Evolutionary conservation across 371 early-diverging fungal species (phyloP).

Genomic region (Saksenaea vasiformis): DNA sequence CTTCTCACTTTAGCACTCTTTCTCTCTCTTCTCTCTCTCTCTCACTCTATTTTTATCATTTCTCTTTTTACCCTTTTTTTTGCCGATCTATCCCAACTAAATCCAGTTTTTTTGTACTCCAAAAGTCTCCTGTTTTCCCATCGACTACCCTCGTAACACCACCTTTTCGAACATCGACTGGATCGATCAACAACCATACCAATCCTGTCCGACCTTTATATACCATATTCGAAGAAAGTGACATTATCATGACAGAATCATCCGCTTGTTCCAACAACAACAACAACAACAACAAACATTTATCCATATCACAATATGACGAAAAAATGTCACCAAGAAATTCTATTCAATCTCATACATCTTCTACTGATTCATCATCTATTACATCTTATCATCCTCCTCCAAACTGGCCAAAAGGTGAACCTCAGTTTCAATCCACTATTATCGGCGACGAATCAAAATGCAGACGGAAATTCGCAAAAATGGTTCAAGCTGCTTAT

Average conservation of each 20-base stretch:
- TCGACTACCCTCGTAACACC: neutral
- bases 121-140: neutral
- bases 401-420: constrained; percentile 18
- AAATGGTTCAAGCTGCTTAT: constrained; percentile 37
- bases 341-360: neutral
- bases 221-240: constrained; percentile 47
- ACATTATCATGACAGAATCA: constrained; percentile 30
- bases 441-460: constrained; percentile 33
- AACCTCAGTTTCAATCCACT: constrained; percentile 20
- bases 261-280: constrained; percentile 9
- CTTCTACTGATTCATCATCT: constrained; percentile 13
- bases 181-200: constrained; percentile 20
- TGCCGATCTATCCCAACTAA: neutral
- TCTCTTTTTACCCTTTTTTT: neutral
- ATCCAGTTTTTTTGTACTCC: neutral
- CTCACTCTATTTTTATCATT: neutral
- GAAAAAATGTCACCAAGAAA: neutral
- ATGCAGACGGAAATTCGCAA: constrained; percentile 37
- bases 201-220: constrained; percentile 21
- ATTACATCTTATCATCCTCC: constrained; percentile 18
- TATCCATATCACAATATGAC: constrained; percentile 1
- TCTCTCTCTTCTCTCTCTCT: neutral
- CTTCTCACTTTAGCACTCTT: neutral
- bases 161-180: constrained; percentile 12
- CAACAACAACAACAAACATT: constrained; percentile 9